Percentiles rank a stretch among this genome's conserved stretches.
Conservation (phyloP, 441 rosid genomes). For the Jatropha multifida region DNA sequence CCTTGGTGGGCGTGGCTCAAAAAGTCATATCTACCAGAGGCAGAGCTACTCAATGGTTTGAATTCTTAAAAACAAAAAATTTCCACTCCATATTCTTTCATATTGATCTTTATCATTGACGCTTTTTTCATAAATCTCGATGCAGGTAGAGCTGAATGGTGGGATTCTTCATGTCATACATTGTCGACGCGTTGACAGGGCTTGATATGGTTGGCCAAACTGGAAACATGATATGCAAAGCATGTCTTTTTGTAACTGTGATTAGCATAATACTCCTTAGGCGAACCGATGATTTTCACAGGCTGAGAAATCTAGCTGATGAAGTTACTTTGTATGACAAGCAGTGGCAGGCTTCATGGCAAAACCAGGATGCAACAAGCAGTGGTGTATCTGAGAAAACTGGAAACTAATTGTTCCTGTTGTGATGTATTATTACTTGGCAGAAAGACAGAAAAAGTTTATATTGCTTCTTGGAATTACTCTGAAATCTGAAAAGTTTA, state of each 20-base stretch:
- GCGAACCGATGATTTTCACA: slow-evolving; percentile 32
- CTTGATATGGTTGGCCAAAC: slow-evolving; percentile 47
- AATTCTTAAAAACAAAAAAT: neutral
- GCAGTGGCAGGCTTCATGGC: slow-evolving; percentile 58
- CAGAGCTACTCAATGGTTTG: slow-evolving; percentile 51
- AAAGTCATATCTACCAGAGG: slow-evolving; percentile 49
- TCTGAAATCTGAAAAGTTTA: no score
- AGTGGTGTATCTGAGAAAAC: slow-evolving; percentile 11
- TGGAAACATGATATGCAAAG: slow-evolving; percentile 47
- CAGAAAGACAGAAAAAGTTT: neutral
- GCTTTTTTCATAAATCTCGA: neutral
- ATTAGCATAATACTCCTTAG: slow-evolving; percentile 27
- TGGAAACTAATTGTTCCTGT: slow-evolving; percentile 11
- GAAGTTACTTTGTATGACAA: slow-evolving; percentile 54
- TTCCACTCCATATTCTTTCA: neutral
- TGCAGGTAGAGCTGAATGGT: slow-evolving; percentile 59
- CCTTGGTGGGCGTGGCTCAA: slow-evolving; percentile 65
- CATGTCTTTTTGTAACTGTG: slow-evolving; percentile 41
- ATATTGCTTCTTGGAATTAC: no score
- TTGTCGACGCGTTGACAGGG: slow-evolving; percentile 47
- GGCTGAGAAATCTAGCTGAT: slow-evolving; percentile 39
- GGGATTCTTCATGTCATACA: slow-evolving; percentile 48
- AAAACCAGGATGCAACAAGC: slow-evolving; percentile 25
- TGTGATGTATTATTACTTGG: neutral
- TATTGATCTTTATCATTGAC: neutral